Conservation (phyloP, 345 rosid species). For the Clarkia xantiana region DNA sequence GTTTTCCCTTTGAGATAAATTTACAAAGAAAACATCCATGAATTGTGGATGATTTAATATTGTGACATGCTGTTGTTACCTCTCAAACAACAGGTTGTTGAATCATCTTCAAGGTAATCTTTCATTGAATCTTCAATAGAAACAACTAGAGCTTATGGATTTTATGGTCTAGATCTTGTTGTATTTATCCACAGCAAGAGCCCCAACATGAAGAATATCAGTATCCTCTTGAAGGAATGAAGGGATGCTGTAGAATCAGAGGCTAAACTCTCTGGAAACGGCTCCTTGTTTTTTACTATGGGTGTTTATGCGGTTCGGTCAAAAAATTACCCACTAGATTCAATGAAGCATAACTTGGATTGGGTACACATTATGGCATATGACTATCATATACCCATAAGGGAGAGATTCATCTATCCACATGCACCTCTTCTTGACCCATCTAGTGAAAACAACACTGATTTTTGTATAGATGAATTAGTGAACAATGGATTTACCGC, state of each 20-base stretch:
- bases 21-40: too few relatives aligned
- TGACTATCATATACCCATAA: conserved; percentile 10
- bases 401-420: conserved; percentile 5
- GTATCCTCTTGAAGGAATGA: conserved; percentile 14
- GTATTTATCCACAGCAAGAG: conserved; percentile 9
- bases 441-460: background rate
- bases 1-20: too few relatives aligned
- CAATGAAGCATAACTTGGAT: conserved; percentile 7
- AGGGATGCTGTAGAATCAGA: conserved; percentile 11
- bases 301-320: background rate
- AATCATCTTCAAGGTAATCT: conserved; percentile 10
- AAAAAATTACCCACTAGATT: conserved; percentile 11
- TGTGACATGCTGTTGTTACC: background rate
- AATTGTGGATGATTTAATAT: background rate
- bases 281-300: conserved; percentile 10
- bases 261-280: conserved; percentile 6
- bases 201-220: conserved; percentile 9
- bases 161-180: conserved; percentile 14
- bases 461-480: conserved; percentile 9
- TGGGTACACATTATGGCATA: conserved; percentile 13
- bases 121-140: conserved; percentile 16
- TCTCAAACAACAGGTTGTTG: conserved; percentile 6
- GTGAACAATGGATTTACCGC: conserved; percentile 4
- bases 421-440: conserved; percentile 18
- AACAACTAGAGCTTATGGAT: conserved; percentile 18